Evolutionary conservation across 768 basidiomycete genomes (phyloP), one percentile per base, ranked within the genome.

Genomic region (Holtermanniella nyarrowii): DNA sequence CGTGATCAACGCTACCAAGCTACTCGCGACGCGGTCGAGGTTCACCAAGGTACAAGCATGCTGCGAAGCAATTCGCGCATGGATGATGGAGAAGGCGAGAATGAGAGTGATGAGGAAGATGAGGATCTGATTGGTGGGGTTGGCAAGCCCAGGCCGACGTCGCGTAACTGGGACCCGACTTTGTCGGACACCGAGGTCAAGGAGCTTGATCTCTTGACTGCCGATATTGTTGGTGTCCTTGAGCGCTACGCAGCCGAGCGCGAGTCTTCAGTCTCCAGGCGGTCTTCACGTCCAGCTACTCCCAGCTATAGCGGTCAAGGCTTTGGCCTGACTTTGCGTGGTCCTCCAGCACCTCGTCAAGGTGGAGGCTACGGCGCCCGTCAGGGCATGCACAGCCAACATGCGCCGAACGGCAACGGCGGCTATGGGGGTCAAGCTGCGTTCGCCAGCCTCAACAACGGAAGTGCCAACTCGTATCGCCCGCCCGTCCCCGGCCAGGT

Each of bases 121-220:
- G 82, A 81, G 54, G 79, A 78, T 23, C 76, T 52, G 25, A 43
- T 39, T 31, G 48, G 47, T 12, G 54, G 56, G 42, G 57, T 62
- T 42, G 49, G 26, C 48, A 74, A 66, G 55, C 77, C 77, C 56
- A 74, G 76, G 52, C 37, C 41, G 18, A 47, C 46, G 12, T 42
- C 56, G 31, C 77, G 31, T 16, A 37, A 37, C 31, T 37, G 31
- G 31, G 31, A 37, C 16, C 31, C 31, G 31, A 37, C 82, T 0
- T 73, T 91, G 52, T 80, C 82, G 12, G 51, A 62, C n/a, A 76
- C 77, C 43, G 88, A 91, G 71, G 73, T 86, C 54, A 78, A 77
- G 59, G 85, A 90, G 60, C 73, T 90, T 49, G 85, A 88, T 56
- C 65, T 77, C 22, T 74, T 89, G 61, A 85, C 86, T 3, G 77